These are phyloP conservation scores for Clonostachys rosea DNA, from an alignment of 2,329 filamentous ascomycete species.

Conservation along the genomic window DNA sequence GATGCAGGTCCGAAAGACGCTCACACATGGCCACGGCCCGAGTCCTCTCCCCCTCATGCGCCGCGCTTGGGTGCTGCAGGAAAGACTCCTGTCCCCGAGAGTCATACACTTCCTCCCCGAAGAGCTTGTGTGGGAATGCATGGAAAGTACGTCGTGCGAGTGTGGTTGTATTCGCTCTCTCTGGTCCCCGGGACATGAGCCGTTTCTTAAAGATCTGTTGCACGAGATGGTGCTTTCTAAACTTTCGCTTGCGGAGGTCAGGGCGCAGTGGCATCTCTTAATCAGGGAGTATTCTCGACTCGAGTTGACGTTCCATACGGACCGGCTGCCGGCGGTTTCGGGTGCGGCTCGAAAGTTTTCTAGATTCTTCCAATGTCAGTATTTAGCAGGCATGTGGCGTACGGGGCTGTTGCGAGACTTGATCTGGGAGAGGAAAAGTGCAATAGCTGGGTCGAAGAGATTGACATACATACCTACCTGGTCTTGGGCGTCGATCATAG, in stretches of 20 bases:
- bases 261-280: background rate
- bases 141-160: background rate
- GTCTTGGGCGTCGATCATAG: background rate
- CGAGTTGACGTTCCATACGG: background rate
- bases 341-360: background rate
- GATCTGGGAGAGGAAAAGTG: background rate
- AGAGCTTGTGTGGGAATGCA: slow-evolving; percentile 18
- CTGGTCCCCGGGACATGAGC: no score
- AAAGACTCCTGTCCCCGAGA: slow-evolving; percentile 15
- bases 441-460: background rate
- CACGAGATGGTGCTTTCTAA: no score
- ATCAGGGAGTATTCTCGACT: background rate
- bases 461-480: background rate
- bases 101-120: slow-evolving; percentile 18
- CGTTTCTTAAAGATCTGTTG: no score
- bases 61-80: slow-evolving; percentile 21
- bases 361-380: no score
- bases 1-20: background rate
- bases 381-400: background rate
- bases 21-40: background rate
- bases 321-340: background rate
- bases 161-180: background rate
- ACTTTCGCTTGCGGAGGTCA: no score
- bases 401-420: background rate
- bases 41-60: background rate